These are phyloP conservation scores for Leccinum imitatum DNA, from an alignment of 768 basidiomycete genomes.

Conservation along the genomic window DNA sequence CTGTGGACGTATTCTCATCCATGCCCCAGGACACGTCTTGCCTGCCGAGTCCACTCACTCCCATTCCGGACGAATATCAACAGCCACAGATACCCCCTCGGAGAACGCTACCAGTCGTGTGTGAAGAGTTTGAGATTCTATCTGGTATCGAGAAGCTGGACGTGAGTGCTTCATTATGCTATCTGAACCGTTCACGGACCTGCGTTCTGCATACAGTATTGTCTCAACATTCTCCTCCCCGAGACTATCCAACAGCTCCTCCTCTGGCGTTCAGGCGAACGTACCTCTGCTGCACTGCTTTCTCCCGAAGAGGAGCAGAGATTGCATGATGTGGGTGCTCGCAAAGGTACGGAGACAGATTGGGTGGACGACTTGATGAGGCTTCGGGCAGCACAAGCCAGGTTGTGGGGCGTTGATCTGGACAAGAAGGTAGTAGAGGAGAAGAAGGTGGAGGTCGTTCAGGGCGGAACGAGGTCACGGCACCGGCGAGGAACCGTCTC, in stretches of 20 bases:
- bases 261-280: conserved; percentile 67
- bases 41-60: conserved; percentile 25
- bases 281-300: conserved; percentile 50
- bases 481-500: conserved; percentile 23
- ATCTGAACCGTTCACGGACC: background rate
- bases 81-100: background rate
- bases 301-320: conserved; percentile 52
- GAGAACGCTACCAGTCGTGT: conserved; percentile 32
- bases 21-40: conserved; percentile 16
- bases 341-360: conserved; percentile 52
- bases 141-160: conserved; percentile 50
- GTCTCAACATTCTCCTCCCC: conserved; percentile 66
- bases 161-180: conserved; percentile 32
- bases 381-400: conserved; percentile 37
- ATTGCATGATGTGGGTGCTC: conserved; percentile 49
- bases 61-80: conserved; percentile 14
- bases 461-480: conserved; percentile 33
- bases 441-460: conserved; percentile 16
- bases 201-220: conserved; percentile 48
- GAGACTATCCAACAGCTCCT: conserved; percentile 72
- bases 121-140: conserved; percentile 45
- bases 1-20: conserved; percentile 1
- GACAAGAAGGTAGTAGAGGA: conserved; percentile 26
- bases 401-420: conserved; percentile 36
- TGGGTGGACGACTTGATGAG: conserved; percentile 67